A percentile compares a stretch with the other conserved stretches of the same genome.
phyloP scores from a whole-genome alignment of 2,329 filamentous ascomycete genomes.

The Paecilomyces sp. region DNA sequence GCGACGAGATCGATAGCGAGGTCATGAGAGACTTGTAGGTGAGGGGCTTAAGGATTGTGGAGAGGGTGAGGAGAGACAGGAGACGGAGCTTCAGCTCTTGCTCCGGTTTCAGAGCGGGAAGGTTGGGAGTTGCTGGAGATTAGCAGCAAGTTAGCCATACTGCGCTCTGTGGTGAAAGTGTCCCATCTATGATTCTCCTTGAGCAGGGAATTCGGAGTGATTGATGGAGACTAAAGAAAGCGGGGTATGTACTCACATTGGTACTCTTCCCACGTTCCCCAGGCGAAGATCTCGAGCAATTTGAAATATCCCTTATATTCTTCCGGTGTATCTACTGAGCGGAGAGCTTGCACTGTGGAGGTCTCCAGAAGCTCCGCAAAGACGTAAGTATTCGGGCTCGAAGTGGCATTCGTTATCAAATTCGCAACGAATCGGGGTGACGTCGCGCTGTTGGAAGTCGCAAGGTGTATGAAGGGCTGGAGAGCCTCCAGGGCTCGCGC shows the following conservation, averaged over 20 bases:
- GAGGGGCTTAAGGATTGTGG: conserved; percentile 59
- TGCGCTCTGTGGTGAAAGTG: conserved; percentile 6
- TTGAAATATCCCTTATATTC: conserved; percentile 60
- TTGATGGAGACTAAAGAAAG: neutral
- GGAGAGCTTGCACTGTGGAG: conserved; percentile 69
- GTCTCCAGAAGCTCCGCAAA: conserved; percentile 88
- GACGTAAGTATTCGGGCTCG: conserved; percentile 81
- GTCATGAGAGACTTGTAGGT: conserved; percentile 64
- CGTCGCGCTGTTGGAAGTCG: conserved; percentile 64
- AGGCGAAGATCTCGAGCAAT: conserved; percentile 82
- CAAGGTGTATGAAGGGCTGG: conserved; percentile 83
- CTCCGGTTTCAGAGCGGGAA: conserved; percentile 64
- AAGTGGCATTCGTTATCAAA: conserved; percentile 79
- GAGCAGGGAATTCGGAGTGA: neutral
- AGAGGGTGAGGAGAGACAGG: conserved; percentile 77
- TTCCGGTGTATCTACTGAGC: conserved; percentile 42
- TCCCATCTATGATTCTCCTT: conserved; percentile 8
- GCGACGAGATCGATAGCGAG: conserved; percentile 58
- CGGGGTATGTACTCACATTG: conserved; percentile 37
- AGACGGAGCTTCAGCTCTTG: conserved; percentile 84
- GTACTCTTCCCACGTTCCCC: conserved; percentile 82
- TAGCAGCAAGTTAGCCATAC: neutral
- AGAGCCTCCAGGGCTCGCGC: conserved; percentile 51
- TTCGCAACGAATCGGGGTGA: conserved; percentile 80
- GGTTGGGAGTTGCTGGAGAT: conserved; percentile 40